Evolutionary conservation across 1,284 basidiomycete species (phyloP), one percentile per base, ranked within the genome.

Genomic region (Moniliella sp.): DNA sequence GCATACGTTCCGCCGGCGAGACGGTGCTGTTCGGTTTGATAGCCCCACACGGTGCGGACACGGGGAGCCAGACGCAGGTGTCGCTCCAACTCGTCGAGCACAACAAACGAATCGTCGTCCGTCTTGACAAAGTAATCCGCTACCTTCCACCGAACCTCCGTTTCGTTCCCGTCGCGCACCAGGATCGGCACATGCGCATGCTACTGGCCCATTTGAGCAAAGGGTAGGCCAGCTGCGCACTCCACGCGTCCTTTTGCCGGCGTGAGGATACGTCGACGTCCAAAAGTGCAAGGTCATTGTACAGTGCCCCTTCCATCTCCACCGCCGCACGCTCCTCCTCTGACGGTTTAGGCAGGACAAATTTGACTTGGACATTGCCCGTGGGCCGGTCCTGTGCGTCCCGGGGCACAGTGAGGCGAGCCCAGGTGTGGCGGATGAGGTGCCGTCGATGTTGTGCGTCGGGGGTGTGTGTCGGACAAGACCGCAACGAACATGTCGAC

Each of bases 1-100:
- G 75, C 84, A 61, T 97, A 97, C 38, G 83, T 64, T 62, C 97
- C 86, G 14, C 88, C 88, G 3, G 74, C 88, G 86, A 97, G 94
- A 64, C 94, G 94, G 34, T 67, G 67, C 53, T 86, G 80, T 43
- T 82, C 83, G 28, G 94, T 78, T 19, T 38, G 29, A 36, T 35
- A 58, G 32, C 57, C 57, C 57, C 57, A 59, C 32, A 56, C 51
- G 8, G 47, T 50, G 43, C 51, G 37, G 12, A 40, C 41, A 5
- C 52, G 46, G 14, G 57, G 55, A 8, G 48, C 35, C 0, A 57
- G 45, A 4, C 57, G 46, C 7, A 59, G 39, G 29, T 56, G 55
- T 12, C 52, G 43, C 30, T 59, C 57, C 16, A 59, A 37, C 39
- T 59, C 52, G n/a, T 48, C 42, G 17, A 59, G 43, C 5, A 57